Percentiles rank a stretch among this genome's conserved stretches.
Evolutionary conservation across 2,329 filamentous ascomycete species (phyloP).

Genomic region (Colletotrichum cereale): DNA sequence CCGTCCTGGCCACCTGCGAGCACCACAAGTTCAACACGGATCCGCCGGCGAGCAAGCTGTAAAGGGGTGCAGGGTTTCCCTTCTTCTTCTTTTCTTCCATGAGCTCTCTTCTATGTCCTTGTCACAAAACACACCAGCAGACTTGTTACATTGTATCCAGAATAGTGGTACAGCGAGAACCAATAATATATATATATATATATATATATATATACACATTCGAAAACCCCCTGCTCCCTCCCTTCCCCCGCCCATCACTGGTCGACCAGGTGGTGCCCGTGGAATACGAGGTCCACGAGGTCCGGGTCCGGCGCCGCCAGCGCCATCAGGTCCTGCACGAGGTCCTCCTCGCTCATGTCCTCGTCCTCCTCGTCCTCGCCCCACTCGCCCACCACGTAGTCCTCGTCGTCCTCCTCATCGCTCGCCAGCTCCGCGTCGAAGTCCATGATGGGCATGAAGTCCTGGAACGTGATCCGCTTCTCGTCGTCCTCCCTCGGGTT

Average conservation of each 20-base stretch:
- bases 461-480: conserved; percentile 35
- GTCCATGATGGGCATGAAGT: conserved; percentile 43
- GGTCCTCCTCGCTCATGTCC: conserved; percentile 44
- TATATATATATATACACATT: too few relatives aligned
- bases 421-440: conserved; percentile 43
- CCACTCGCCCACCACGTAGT: conserved; percentile 41
- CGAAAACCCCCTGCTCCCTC: background rate
- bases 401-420: conserved; percentile 44
- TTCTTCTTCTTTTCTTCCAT: background rate
- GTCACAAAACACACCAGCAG: too few relatives aligned
- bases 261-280: conserved; percentile 29
- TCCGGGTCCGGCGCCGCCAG: conserved; percentile 32
- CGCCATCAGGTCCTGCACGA: conserved; percentile 44
- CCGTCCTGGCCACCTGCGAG: conserved; percentile 69
- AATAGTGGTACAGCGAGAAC: background rate
- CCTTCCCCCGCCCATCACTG: background rate
- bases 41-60: conserved; percentile 49
- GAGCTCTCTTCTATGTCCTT: fast-evolving
- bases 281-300: conserved; percentile 32
- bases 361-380: conserved; percentile 49
- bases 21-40: conserved; percentile 76
- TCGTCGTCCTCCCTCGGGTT: conserved; percentile 43
- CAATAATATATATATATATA: too few relatives aligned
- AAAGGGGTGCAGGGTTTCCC: background rate
- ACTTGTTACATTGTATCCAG: background rate